A percentile compares a stretch with the other conserved stretches of the same genome.
Conservation (phyloP, 2,329 filamentous ascomycete genomes). For the Aspergillus tamarii region DNA sequence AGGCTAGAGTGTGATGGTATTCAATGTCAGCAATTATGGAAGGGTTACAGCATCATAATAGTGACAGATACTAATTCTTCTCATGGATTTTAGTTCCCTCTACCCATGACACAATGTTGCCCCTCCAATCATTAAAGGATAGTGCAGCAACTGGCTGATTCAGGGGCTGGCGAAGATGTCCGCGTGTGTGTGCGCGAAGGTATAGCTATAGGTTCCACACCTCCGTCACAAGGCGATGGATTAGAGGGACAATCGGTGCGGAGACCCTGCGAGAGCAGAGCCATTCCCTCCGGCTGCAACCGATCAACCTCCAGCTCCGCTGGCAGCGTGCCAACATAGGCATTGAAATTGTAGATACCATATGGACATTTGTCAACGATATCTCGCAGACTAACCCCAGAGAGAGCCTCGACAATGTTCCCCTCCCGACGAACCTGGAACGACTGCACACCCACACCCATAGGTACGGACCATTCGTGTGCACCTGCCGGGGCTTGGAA, state of each 20-base stretch:
- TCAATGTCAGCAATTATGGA: too few relatives aligned
- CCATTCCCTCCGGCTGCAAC: neutral
- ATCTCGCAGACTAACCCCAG: conserved; percentile 53
- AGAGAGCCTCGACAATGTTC: conserved; percentile 41
- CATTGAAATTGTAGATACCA: conserved; percentile 61
- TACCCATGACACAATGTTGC: too few relatives aligned
- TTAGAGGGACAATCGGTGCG: neutral
- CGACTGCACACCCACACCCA: conserved; percentile 52
- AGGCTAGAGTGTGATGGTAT: too few relatives aligned
- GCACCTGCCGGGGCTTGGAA: conserved; percentile 54
- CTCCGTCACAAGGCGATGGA: neutral
- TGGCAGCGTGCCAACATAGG: conserved; percentile 32
- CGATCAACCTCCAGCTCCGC: neutral
- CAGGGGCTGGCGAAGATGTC: neutral
- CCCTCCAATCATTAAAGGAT: neutral
- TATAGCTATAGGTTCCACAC: neutral
- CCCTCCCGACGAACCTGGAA: conserved; percentile 52
- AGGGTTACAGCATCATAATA: too few relatives aligned
- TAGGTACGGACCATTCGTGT: conserved; percentile 48
- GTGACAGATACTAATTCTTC: too few relatives aligned
- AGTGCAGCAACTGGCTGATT: neutral
- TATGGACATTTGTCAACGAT: conserved; percentile 54
- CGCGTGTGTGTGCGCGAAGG: neutral
- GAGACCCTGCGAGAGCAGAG: neutral
- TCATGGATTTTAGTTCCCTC: too few relatives aligned